Percentiles rank a stretch among this genome's conserved stretches.
Conservation (phyloP, 2,329 filamentous ascomycete genomes). For the Lecanosticta acicola region DNA sequence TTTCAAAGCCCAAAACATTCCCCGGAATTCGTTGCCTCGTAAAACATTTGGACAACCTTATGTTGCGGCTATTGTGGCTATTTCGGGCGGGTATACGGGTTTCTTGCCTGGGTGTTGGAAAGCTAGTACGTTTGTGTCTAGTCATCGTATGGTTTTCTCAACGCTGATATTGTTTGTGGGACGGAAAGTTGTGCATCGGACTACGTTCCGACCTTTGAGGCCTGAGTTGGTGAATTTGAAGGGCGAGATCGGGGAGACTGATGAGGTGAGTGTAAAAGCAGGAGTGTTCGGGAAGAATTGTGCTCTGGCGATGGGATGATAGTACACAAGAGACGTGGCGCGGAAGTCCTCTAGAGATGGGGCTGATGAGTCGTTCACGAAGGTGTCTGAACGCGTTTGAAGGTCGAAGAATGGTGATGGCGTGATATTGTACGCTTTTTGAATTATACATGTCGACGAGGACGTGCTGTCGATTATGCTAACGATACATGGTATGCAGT, state of each 20-base stretch:
- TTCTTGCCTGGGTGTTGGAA: conserved; percentile 64
- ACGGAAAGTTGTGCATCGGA: conserved; percentile 66
- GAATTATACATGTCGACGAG: not conserved
- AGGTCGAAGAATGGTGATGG: not conserved
- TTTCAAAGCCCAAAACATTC: conserved; percentile 61
- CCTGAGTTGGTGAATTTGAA: conserved; percentile 58
- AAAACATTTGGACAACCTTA: conserved; percentile 63
- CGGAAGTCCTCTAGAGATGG: conserved; percentile 27
- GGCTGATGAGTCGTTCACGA: conserved; percentile 41
- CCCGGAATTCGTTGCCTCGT: conserved; percentile 61
- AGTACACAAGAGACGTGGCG: conserved; percentile 22
- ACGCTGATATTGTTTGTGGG: conserved; percentile 63
- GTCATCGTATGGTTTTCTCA: conserved; percentile 65
- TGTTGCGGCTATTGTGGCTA: conserved; percentile 65
- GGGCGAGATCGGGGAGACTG: conserved; percentile 59
- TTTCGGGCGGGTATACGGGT: conserved; percentile 70
- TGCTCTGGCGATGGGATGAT: conserved; percentile 1
- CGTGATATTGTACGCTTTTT: not conserved
- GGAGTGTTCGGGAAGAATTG: conserved; percentile 7
- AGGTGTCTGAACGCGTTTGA: conserved; percentile 35
- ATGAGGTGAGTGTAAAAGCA: conserved; percentile 46
- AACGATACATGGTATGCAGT: not conserved
- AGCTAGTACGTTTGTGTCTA: conserved; percentile 64
- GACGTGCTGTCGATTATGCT: not conserved
- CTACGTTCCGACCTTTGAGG: conserved; percentile 45